Evolutionary conservation across 1,139 yeast species (phyloP).

Genomic region (Saccharomyces hybrid): DNA sequence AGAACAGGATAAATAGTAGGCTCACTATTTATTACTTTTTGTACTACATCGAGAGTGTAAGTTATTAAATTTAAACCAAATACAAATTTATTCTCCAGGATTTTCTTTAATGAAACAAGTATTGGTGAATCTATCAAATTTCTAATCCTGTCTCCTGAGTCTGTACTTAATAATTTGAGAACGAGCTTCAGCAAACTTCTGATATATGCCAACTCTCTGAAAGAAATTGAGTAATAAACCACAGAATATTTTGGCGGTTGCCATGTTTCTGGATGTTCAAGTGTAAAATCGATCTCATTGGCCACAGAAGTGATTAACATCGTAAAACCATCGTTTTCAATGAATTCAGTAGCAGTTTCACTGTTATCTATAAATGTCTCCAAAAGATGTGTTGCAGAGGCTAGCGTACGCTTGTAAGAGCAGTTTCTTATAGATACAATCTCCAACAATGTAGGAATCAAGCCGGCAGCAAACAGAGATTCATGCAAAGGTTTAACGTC

Average conservation of each 20-base stretch:
- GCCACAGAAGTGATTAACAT: slow-evolving; percentile 53
- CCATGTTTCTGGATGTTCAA: slow-evolving; percentile 47
- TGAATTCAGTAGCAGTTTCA: slow-evolving; percentile 50
- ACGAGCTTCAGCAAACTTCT: slow-evolving; percentile 53
- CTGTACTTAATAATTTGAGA: slow-evolving; percentile 56
- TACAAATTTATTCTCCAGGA: slow-evolving; percentile 48
- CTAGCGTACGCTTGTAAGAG: slow-evolving; percentile 48
- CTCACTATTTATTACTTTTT: slow-evolving; percentile 76
- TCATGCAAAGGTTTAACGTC: slow-evolving; percentile 45
- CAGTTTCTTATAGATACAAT: slow-evolving; percentile 48
- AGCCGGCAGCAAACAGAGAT: slow-evolving; percentile 59
- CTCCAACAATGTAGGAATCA: slow-evolving; percentile 57
- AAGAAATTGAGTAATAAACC: slow-evolving; percentile 54
- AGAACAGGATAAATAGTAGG: slow-evolving; percentile 83
- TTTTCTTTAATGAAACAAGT: slow-evolving; percentile 50
- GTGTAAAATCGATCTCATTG: slow-evolving; percentile 60
- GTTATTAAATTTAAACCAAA: slow-evolving; percentile 71
- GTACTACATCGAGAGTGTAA: slow-evolving; percentile 57
- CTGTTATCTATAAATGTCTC: slow-evolving; percentile 46
- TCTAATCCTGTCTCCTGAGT: slow-evolving; percentile 77
- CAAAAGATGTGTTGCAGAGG: slow-evolving; percentile 59
- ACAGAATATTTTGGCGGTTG: slow-evolving; percentile 48
- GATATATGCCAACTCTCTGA: slow-evolving; percentile 56
- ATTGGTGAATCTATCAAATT: slow-evolving; percentile 81
- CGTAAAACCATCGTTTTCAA: slow-evolving; percentile 58